Evolutionary conservation across 2,329 filamentous ascomycete genomes (phyloP).

Genomic region (Mycocentrospora acerina): DNA sequence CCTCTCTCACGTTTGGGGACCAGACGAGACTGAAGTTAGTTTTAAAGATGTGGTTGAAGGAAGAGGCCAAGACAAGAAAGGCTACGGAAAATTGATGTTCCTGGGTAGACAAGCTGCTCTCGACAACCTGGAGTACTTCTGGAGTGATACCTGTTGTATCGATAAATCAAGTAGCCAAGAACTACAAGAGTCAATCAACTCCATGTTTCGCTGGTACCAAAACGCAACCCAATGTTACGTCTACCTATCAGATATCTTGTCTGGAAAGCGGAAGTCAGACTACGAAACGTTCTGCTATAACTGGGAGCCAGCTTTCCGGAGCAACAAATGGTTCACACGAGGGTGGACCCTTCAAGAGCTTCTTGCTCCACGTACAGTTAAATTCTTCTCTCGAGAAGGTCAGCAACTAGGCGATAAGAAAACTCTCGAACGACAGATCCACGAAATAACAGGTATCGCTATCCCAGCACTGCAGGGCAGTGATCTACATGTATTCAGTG

Average conservation of each 20-base stretch:
- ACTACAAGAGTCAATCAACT: constrained; percentile 27
- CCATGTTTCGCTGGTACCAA: constrained; percentile 29
- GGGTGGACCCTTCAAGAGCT: constrained; percentile 4
- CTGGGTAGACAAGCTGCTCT: constrained; percentile 10
- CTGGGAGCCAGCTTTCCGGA: constrained; percentile 1
- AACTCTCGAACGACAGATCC: not conserved
- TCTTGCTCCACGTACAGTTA: constrained; percentile 1
- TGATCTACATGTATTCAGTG: constrained; percentile 1
- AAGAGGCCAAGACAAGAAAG: constrained; percentile 5
- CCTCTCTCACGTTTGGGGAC: constrained; percentile 24
- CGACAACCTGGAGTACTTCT: constrained; percentile 18
- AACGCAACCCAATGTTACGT: constrained; percentile 22
- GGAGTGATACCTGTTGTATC: constrained; percentile 31
- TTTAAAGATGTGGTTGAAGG: constrained; percentile 13
- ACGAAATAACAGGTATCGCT: constrained; percentile 6
- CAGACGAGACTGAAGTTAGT: constrained; percentile 14
- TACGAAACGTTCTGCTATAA: not conserved
- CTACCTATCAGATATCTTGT: constrained; percentile 15
- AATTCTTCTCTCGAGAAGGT: constrained; percentile 8
- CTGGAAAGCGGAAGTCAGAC: not conserved
- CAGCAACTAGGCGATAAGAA: constrained; percentile 2
- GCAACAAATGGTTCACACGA: constrained; percentile 1
- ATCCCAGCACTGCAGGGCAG: not conserved
- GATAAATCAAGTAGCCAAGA: constrained; percentile 25
- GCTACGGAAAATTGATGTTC: not conserved